Evolutionary conservation across 306 rosid species (phyloP), one percentile per base, ranked within the genome.

Genomic region (Macrotyloma uniflorum): DNA sequence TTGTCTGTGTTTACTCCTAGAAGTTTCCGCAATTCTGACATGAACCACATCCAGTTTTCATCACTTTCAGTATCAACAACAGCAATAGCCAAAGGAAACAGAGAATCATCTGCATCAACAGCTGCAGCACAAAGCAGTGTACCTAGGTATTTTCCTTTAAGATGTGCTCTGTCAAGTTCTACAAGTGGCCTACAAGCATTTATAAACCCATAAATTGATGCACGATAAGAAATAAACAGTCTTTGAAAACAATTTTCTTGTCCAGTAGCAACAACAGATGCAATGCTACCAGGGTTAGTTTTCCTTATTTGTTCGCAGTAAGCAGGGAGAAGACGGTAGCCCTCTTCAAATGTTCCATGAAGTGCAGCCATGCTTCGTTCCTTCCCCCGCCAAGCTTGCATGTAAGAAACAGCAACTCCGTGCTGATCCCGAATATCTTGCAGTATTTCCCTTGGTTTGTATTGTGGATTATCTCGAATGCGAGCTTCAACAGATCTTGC

Each of bases 351-450:
- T 79, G 98, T 95, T 84, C 98, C 98, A 86, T 95, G 98, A 83
- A 95, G 98, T 5, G 98, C 95, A 66, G 98, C 98, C 98, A 95
- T 95, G 87, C 98, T 92, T 20, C 98, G 91, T 69, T 95, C 98
- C 89, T 95, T 95, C 73, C 98, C 98, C 47, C 98, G 97, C 98
- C 98, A 95, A 75, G 98, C 98, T 92, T 95, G 98, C 98, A 95
- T 95, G 86, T 95, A 95, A 67, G 98, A 92, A 78, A 95, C 98
- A 77, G 98, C 97, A 74, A 95, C 98, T 78, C 98, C 98, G 71
- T 95, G 98, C 88, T 92, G 90, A 81, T 91, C 98, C 7, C 97
- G 97, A 69, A 95, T 95, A 88, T 95, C 98, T 79, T 93, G 93
- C 63, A 95, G 80, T 75, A 95, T 95, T 84, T 95, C 98, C 79